Evolutionary conservation across 1,284 basidiomycete genomes (phyloP).

Genomic region (Ceratorhiza oryzae-sativae): DNA sequence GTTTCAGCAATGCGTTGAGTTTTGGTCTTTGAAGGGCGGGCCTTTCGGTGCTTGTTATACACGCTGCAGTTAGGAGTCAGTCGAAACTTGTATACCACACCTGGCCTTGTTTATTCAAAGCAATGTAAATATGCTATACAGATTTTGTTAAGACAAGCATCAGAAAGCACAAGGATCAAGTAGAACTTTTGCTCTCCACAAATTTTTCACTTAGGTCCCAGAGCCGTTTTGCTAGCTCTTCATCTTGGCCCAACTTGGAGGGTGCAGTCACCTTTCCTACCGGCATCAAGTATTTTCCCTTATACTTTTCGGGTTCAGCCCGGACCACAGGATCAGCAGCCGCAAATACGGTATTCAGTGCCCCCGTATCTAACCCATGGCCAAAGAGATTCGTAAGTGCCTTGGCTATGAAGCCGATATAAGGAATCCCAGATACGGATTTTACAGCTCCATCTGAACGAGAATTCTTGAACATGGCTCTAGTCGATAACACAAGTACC

Average conservation of each 20-base stretch:
- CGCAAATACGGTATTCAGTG: constrained; percentile 49
- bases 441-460: background rate
- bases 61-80: no score
- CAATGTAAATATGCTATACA: no score
- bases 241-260: constrained; percentile 37
- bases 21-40: no score
- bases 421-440: background rate
- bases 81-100: no score
- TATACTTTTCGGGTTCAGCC: constrained; percentile 43
- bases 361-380: constrained; percentile 45
- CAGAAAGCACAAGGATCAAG: no score
- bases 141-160: no score
- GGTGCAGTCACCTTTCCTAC: constrained; percentile 42
- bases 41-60: no score
- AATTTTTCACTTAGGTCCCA: constrained; percentile 44
- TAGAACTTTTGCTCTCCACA: no score
- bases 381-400: constrained; percentile 36
- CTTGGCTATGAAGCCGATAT: background rate
- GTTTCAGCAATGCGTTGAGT: no score
- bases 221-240: constrained; percentile 38
- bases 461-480: background rate
- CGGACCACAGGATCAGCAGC: constrained; percentile 48
- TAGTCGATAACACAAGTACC: background rate
- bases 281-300: constrained; percentile 47
- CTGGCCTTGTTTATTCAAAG: no score